A percentile compares a stretch with the other conserved stretches of the same genome.
Evolutionary conservation across 352 stramenopile species (phyloP).

Genomic region (Pythium brachiatum): DNA sequence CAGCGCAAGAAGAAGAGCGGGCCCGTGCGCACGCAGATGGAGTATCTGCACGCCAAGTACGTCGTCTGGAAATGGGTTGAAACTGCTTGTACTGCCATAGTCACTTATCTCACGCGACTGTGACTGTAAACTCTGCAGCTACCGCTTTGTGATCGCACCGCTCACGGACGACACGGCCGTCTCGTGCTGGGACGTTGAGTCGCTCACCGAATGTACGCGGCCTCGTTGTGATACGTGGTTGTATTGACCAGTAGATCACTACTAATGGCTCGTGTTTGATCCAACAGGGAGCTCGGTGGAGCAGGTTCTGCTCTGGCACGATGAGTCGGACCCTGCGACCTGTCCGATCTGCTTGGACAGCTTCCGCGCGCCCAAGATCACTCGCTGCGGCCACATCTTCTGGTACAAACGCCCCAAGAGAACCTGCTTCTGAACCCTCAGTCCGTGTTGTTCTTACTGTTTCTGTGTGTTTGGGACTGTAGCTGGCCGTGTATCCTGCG

Average conservation of each 20-base stretch:
- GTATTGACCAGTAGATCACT: too few species aligned
- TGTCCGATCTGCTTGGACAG: constrained; percentile 83
- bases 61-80: not conserved
- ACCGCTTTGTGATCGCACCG: constrained; percentile 77
- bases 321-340: constrained; percentile 33
- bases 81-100: too few species aligned
- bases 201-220: constrained; percentile 73
- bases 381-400: constrained; percentile 84
- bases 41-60: constrained; percentile 86
- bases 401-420: too few species aligned
- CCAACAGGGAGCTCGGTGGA: constrained; percentile 77
- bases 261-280: not conserved
- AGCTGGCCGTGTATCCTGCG: constrained; percentile 84
- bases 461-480: not conserved
- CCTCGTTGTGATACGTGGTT: too few species aligned
- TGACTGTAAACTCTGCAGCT: constrained; percentile 33
- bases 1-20: constrained; percentile 49
- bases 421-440: too few species aligned
- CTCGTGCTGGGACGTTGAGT: constrained; percentile 69
- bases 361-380: constrained; percentile 82
- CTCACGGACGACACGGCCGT: constrained; percentile 41
- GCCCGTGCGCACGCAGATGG: constrained; percentile 63
- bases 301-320: constrained; percentile 79
- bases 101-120: not conserved
- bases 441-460: not conserved